A percentile compares a stretch with the other conserved stretches of the same genome.
These are phyloP conservation scores for Peronospora farinosa DNA, from an alignment of 352 stramenopile genomes.

Conservation along the genomic window DNA sequence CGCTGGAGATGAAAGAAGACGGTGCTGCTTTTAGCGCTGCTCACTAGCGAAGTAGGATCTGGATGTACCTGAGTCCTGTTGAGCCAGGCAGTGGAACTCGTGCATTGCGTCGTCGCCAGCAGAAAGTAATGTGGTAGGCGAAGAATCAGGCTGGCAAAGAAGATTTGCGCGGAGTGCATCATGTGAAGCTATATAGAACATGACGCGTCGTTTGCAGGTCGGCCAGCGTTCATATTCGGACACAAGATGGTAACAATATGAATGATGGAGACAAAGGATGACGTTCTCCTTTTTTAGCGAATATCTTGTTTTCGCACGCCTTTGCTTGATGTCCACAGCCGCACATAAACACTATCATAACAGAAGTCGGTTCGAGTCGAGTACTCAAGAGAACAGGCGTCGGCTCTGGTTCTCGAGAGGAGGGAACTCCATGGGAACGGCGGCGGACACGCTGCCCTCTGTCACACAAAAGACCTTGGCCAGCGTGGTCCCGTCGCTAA, in stretches of 20 bases:
- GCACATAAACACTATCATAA: slow-evolving; percentile 27
- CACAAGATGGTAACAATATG: slow-evolving; percentile 9
- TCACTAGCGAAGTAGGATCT: background rate
- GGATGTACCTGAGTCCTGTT: background rate
- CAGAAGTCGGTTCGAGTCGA: slow-evolving; percentile 4
- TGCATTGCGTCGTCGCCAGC: background rate
- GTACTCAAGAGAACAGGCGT: slow-evolving; percentile 30
- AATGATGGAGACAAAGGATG: slow-evolving; percentile 13
- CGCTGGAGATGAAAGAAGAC: background rate
- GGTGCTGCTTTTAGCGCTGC: background rate
- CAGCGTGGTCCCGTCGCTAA: slow-evolving; percentile 20
- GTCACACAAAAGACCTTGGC: slow-evolving; percentile 37
- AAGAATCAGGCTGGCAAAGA: slow-evolving; percentile 9
- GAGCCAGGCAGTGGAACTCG: slow-evolving; percentile 1
- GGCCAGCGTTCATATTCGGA: background rate
- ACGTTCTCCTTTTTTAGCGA: slow-evolving; percentile 3
- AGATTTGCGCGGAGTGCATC: background rate
- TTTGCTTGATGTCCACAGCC: slow-evolving; percentile 10
- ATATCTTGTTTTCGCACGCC: slow-evolving; percentile 2
- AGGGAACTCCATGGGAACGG: slow-evolving; percentile 39
- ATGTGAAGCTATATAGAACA: background rate
- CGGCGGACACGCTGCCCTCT: slow-evolving; percentile 20
- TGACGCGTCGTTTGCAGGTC: background rate
- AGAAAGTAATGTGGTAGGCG: slow-evolving; percentile 1
- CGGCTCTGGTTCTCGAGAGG: slow-evolving; percentile 27